These are phyloP conservation scores for Penicillium antarcticum DNA, from an alignment of 495 filamentous ascomycete species.

Conservation along the genomic window DNA sequence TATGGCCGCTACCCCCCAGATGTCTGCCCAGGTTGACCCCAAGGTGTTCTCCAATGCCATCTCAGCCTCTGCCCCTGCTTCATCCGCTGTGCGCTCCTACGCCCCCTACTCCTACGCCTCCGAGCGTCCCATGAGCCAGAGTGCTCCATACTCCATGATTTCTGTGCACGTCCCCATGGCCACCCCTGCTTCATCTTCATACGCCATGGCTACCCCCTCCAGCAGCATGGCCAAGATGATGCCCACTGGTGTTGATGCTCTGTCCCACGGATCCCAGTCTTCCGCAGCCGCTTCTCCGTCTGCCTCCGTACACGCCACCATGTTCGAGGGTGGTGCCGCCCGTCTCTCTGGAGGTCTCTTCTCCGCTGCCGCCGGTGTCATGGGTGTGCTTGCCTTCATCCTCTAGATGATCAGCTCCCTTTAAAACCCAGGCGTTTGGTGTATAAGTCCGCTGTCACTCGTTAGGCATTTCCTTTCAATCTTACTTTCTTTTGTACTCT, in stretches of 20 bases:
- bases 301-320: slow-evolving; percentile 3
- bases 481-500: slow-evolving; percentile 8
- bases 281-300: slow-evolving; percentile 11
- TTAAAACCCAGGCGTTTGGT: not conserved
- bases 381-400: slow-evolving; percentile 32
- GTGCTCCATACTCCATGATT: slow-evolving; percentile 23
- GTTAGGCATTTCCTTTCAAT: not conserved
- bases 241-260: slow-evolving; percentile 12
- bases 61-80: slow-evolving; percentile 2
- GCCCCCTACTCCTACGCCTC: slow-evolving; percentile 9
- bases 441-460: slow-evolving; percentile 2
- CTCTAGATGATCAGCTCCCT: slow-evolving; percentile 21
- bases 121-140: slow-evolving; percentile 10
- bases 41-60: not conserved
- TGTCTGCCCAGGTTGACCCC: slow-evolving; percentile 2
- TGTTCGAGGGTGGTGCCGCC: slow-evolving; percentile 29
- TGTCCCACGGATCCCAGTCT: slow-evolving; percentile 6
- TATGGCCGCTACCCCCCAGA: slow-evolving; percentile 1
- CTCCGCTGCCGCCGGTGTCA: slow-evolving; percentile 24
- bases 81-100: not conserved
- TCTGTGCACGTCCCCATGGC: slow-evolving; percentile 31
- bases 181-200: slow-evolving; percentile 8
- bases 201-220: slow-evolving; percentile 9
- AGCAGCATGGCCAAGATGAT: slow-evolving; percentile 1
- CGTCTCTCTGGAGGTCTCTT: slow-evolving; percentile 26